A percentile compares a stretch with the other conserved stretches of the same genome.
phyloP scores from a whole-genome alignment of 2,329 filamentous ascomycete species.

The Colletotrichum tropicicola region DNA sequence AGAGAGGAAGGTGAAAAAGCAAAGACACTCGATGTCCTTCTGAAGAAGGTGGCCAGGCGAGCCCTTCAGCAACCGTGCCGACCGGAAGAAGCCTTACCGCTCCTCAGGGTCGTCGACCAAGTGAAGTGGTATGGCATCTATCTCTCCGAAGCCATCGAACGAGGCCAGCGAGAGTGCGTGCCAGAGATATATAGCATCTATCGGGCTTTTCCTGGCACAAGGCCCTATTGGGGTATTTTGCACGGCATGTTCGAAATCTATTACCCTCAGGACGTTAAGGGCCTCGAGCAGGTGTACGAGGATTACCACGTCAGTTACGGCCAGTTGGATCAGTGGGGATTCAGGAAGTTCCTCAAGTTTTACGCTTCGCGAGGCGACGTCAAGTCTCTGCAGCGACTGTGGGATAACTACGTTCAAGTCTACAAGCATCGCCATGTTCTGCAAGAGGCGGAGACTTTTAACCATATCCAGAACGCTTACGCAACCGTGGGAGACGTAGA shows the following conservation, averaged over 20 bases:
- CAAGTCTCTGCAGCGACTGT: slow-evolving; percentile 53
- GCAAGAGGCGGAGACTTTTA: slow-evolving; percentile 48
- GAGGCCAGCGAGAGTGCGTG: slow-evolving; percentile 41
- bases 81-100: slow-evolving; percentile 42
- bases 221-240: slow-evolving; percentile 49
- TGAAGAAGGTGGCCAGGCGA: slow-evolving; percentile 40
- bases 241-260: slow-evolving; percentile 55
- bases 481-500: slow-evolving; percentile 72
- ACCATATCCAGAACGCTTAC: slow-evolving; percentile 76
- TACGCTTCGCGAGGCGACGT: slow-evolving; percentile 59
- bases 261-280: slow-evolving; percentile 46
- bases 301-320: slow-evolving; percentile 57
- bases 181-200: slow-evolving; percentile 56
- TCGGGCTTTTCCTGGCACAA: slow-evolving; percentile 48
- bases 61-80: slow-evolving; percentile 43
- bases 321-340: slow-evolving; percentile 53
- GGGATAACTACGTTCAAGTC: slow-evolving; percentile 49
- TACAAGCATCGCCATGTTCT: slow-evolving; percentile 44
- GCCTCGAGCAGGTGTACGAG: slow-evolving; percentile 55
- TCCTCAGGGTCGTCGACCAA: slow-evolving; percentile 52
- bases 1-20: neutral
- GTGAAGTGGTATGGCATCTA: slow-evolving; percentile 53
- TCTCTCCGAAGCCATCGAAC: slow-evolving; percentile 42
- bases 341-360: slow-evolving; percentile 57
- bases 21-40: slow-evolving; percentile 35